phyloP scores from a whole-genome alignment of 768 basidiomycete genomes.

The Nidula microcarpa region DNA sequence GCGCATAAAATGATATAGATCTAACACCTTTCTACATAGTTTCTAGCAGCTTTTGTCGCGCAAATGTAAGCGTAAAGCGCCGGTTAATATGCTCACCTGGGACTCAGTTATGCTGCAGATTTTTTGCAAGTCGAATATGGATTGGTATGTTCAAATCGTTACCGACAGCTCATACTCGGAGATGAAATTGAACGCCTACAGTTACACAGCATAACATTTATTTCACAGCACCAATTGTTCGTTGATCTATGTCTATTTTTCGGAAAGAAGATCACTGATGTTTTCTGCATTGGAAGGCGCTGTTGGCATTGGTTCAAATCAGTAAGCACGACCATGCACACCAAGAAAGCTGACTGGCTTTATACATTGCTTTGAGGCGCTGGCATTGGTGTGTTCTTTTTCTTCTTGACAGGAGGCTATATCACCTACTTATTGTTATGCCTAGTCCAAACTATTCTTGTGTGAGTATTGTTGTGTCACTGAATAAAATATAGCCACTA shows the following conservation, averaged over 20 bases:
- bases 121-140: slow-evolving; percentile 11
- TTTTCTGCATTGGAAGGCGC: too few relatives aligned
- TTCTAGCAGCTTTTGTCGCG: neutral
- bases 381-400: too few relatives aligned
- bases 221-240: too few relatives aligned
- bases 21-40: neutral
- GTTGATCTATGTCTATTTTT: too few relatives aligned
- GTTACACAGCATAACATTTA: neutral
- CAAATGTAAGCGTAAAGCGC: neutral
- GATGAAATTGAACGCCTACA: neutral
- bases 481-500: too few relatives aligned
- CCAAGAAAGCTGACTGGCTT: too few relatives aligned
- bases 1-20: neutral
- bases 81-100: neutral
- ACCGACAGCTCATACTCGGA: neutral
- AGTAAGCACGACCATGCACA: too few relatives aligned
- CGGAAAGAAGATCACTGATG: too few relatives aligned
- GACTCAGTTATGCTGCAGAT: neutral
- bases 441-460: neutral
- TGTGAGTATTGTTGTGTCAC: neutral
- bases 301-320: too few relatives aligned
- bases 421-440: neutral
- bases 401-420: neutral
- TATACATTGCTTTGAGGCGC: too few relatives aligned
- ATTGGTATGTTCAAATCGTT: slow-evolving; percentile 2